Evolutionary conservation across 371 early-diverging fungal genomes (phyloP).

Genomic region (Apophysomyces variabilis): DNA sequence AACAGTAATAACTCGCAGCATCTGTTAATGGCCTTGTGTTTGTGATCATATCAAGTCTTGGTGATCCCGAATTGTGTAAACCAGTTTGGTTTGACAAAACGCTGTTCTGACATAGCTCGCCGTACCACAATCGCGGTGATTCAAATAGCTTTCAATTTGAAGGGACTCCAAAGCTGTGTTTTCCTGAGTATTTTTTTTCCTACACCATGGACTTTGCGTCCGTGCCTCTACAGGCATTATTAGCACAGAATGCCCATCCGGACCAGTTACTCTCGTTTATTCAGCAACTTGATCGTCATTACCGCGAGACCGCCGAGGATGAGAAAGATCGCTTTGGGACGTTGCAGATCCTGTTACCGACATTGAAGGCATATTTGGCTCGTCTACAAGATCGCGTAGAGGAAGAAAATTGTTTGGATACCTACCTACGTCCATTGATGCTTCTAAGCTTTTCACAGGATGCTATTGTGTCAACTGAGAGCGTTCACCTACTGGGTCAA

Average conservation of each 20-base stretch:
- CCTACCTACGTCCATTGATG: slow-evolving; percentile 35
- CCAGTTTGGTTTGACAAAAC: no score
- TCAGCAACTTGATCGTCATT: slow-evolving; percentile 39
- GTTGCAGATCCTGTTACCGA: slow-evolving; percentile 46
- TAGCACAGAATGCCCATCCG: slow-evolving; percentile 35
- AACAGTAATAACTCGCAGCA: no score
- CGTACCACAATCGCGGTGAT: no score
- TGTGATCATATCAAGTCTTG: no score
- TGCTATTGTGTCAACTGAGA: slow-evolving; percentile 46
- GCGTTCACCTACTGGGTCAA: slow-evolving; percentile 33
- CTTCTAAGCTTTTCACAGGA: slow-evolving; percentile 38
- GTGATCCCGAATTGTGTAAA: no score
- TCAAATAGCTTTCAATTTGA: no score
- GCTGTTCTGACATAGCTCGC: no score
- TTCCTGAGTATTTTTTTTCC: background rate
- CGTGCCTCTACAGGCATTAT: slow-evolving; percentile 40
- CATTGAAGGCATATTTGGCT: slow-evolving; percentile 39
- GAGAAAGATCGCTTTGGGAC: slow-evolving; percentile 49
- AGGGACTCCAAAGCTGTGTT: no score
- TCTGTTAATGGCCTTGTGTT: no score
- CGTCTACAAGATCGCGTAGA: slow-evolving; percentile 22
- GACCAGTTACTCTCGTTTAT: slow-evolving; percentile 38
- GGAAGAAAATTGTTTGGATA: slow-evolving; percentile 27
- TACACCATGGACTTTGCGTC: slow-evolving; percentile 48
- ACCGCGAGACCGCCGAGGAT: slow-evolving; percentile 28